These are phyloP conservation scores for Boechera retrofracta DNA, from an alignment of 345 rosid species.

Conservation along the genomic window DNA sequence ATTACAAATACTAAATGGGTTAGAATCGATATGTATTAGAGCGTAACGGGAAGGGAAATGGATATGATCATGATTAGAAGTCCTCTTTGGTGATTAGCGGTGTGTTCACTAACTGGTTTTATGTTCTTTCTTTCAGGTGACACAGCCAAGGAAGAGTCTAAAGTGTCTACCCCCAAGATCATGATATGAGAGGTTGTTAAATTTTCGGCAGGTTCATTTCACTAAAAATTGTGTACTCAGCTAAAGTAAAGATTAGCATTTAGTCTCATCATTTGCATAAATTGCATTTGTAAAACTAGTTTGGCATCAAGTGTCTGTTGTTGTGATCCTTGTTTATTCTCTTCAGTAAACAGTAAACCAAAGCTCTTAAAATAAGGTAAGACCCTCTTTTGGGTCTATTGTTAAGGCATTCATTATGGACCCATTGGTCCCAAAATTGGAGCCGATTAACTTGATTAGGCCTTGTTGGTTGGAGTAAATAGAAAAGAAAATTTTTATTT, in stretches of 20 bases:
- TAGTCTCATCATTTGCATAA: conserved; percentile 14
- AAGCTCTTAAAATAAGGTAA: conserved; percentile 9
- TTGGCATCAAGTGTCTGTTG: conserved; percentile 9
- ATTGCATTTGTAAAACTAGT: conserved; percentile 22
- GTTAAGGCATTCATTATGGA: neutral
- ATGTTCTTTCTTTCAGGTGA: conserved; percentile 30
- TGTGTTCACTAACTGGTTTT: conserved; percentile 10
- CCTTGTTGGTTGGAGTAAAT: neutral
- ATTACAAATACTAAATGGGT: neutral
- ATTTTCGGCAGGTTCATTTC: neutral
- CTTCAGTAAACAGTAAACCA: neutral
- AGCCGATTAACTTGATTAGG: neutral
- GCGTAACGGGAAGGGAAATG: neutral
- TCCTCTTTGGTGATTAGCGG: neutral
- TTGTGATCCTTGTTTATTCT: neutral
- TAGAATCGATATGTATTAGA: neutral
- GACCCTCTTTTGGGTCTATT: neutral
- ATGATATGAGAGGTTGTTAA: conserved; percentile 33
- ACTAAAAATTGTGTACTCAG: neutral
- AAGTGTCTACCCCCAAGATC: conserved; percentile 30
- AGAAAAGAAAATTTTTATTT: neutral
- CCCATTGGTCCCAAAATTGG: too few species aligned
- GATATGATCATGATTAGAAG: neutral
- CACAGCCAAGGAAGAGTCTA: conserved; percentile 34
- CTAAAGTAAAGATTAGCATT: conserved; percentile 20